Evolutionary conservation across 2,329 filamentous ascomycete genomes (phyloP), one percentile per base, ranked within the genome.

Genomic region (Aspergillus sp.): DNA sequence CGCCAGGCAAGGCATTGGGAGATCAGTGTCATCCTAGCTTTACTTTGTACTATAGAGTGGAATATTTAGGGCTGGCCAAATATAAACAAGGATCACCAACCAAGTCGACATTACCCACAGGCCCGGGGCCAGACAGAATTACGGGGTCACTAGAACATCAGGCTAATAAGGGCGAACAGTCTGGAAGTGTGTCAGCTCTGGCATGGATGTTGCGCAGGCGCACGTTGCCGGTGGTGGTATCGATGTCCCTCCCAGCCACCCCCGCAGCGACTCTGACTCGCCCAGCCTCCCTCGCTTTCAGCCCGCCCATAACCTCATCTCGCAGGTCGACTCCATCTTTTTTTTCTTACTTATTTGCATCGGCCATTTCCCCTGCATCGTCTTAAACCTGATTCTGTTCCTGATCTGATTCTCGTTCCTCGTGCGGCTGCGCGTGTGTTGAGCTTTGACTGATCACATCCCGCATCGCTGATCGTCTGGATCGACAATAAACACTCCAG

Each of bases 241-340:
- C 31, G n/a, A 33, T 33, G 27, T 35, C 27, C 47, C 49, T 62
- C 65, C 70, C 70, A 73, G 70, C 70, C 70, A 68, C 70, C 68
- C 46, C 55, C 60, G 52, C 64, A 60, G 35, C 40, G 39, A 31
- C 47, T 47, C 45, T 68, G 57, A 69, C 62, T 70, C 63, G 69
- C 65, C 70, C 70, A 72, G 69, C 70, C 70, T 70, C 70, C 35
- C 63, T 55, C 63, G 17, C 33, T 39, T 31, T 51, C 56, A 56
- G 41, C 48, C 48, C 41, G 33, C 25, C 51, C 43, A 52, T 37
- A 52, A 53, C 53, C 37, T 47, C 39, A 49, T 47, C 33, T 45
- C 37, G 19, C 56, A 40, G 45, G 14, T 17, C 14, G 21, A 27
- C 19, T 41, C 61, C 48, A 57, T 61, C 55, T 61, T 56, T 59